Evolutionary conservation across 352 stramenopile genomes (phyloP), one percentile per base, ranked within the genome.

Genomic region (Phytophthora pluvialis): DNA sequence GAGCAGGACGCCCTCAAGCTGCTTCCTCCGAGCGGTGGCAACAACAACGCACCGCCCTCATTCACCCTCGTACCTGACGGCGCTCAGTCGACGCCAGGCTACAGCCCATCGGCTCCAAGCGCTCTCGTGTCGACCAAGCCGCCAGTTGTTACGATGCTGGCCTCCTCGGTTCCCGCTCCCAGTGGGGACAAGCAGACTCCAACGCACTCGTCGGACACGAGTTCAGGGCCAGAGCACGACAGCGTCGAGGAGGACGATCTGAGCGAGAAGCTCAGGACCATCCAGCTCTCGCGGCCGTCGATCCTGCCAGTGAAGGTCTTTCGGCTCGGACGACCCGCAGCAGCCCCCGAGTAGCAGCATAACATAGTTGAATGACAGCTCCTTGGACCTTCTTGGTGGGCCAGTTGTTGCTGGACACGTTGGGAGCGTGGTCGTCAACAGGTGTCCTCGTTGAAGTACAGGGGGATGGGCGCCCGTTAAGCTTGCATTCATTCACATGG

Each of bases 211-310:
- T 60, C 18, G 3, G 28, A 49, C 32, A 63, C 26, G 9, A 65
- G 57, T 26, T 64, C 49, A 5, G 48, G 62, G 10, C 46, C 64
- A 32, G 60, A 77, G 44, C 64, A 55, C 18, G 60, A 87, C n/a
- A 67, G 57, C n/a, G 58, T 49, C 29, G 62, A 69, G 11, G 80
- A 89, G 40, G 80, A 91, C 28, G 80, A 88, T 21, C 67, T 91
- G 32, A 78, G 64, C 25, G 75, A 88, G 52, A 88, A 89, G 65
- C 80, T 91, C 21, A 70, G 70, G 52, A 89, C 78, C 25, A 91
- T 89, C 55, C 78, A 87, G 67, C 75, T 91, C 53, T 80, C 72
- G 49, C 76, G 76, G 5, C 82, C 80, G n/a, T 80, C 73, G 46
- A 69, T 91, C 38, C 78, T 72, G 44, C 77, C 75, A 21, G 40